Evolutionary conservation across 495 filamentous ascomycete species (phyloP).

Genomic region (Cercophora samala): DNA sequence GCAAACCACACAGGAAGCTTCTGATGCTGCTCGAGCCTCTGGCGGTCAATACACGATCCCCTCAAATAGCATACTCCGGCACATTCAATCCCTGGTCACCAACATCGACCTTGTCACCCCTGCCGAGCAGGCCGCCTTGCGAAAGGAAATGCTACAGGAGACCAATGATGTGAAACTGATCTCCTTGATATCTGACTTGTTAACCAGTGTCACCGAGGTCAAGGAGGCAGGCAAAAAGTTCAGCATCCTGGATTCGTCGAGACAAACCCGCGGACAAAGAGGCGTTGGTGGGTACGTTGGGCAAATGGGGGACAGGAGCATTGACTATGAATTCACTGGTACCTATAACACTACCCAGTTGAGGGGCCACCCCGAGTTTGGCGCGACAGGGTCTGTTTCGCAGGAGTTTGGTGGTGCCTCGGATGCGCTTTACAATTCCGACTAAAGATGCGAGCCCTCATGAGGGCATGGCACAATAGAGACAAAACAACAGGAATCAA

Average conservation of each 20-base stretch:
- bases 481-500: background rate
- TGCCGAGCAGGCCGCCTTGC: conserved; percentile 50
- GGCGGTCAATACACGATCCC: conserved; percentile 47
- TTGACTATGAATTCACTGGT: background rate
- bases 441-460: background rate
- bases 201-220: conserved; percentile 62
- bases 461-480: background rate
- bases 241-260: conserved; percentile 51
- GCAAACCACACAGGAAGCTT: conserved; percentile 32
- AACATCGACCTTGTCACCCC: conserved; percentile 60
- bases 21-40: conserved; percentile 39
- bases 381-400: background rate
- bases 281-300: background rate
- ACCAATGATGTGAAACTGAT: conserved; percentile 75
- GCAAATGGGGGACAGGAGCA: background rate
- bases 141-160: conserved; percentile 60
- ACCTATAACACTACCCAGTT: background rate
- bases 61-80: conserved; percentile 61
- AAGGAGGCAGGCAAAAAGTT: conserved; percentile 72
- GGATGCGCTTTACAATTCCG: background rate
- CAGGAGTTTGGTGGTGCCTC: background rate
- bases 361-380: background rate
- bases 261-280: background rate
- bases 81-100: conserved; percentile 61
- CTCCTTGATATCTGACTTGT: conserved; percentile 64